phyloP scores from a whole-genome alignment of 1,284 basidiomycete species.

The Puccinia hordei region DNA sequence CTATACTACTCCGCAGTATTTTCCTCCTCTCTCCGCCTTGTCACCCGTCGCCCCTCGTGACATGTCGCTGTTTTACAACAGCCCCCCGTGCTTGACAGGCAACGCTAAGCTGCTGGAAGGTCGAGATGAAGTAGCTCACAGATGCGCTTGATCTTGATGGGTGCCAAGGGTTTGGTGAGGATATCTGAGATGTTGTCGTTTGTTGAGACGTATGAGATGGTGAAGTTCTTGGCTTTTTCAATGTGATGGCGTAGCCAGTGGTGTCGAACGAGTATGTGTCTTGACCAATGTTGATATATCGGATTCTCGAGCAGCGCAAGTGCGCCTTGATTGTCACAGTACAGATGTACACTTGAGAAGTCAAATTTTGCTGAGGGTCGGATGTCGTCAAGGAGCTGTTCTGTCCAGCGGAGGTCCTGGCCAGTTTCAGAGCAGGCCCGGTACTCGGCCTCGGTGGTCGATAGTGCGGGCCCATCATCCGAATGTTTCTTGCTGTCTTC shows the following conservation, averaged over 20 bases:
- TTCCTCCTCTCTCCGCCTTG: too few species aligned
- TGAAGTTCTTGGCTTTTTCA: neutral
- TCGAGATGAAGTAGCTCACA: too few species aligned
- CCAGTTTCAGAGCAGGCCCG: neutral
- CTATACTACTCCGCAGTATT: too few species aligned
- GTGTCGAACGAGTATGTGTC: neutral
- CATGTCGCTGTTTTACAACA: too few species aligned
- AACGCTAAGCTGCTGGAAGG: too few species aligned
- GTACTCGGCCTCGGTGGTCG: neutral
- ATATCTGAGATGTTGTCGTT: neutral
- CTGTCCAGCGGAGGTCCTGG: neutral
- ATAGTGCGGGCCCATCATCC: neutral
- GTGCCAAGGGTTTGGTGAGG: neutral
- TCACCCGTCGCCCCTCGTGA: too few species aligned
- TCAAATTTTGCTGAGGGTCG: neutral
- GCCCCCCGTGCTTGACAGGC: too few species aligned
- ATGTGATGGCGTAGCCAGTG: neutral
- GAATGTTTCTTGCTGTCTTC: too few species aligned
- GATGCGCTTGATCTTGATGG: too few species aligned
- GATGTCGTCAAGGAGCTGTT: neutral
- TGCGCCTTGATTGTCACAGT: slow-evolving; percentile 8
- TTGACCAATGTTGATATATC: neutral
- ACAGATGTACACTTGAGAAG: neutral
- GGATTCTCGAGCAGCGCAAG: neutral
- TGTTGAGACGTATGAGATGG: neutral